Conservation (phyloP, 2,329 filamentous ascomycete genomes). For the Drechslerella stenobrocha region DNA sequence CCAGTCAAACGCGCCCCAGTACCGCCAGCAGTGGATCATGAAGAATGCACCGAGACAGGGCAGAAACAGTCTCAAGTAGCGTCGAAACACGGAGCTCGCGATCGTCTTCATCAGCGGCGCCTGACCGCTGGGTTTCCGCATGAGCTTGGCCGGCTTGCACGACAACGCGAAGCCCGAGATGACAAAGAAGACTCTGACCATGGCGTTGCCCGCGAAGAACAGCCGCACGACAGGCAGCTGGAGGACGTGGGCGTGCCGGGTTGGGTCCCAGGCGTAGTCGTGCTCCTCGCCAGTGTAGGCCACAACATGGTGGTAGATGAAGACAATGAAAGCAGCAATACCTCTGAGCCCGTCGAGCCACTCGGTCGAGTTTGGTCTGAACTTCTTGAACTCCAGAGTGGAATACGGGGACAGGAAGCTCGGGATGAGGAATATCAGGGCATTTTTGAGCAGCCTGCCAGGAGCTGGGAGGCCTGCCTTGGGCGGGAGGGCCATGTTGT, state of each 20-base stretch:
- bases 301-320: constrained; percentile 50
- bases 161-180: constrained; percentile 50
- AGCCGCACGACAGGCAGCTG: constrained; percentile 34
- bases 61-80: constrained; percentile 59
- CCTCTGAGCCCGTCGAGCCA: constrained; percentile 40
- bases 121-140: constrained; percentile 18
- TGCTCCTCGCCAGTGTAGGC: constrained; percentile 36
- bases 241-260: constrained; percentile 49
- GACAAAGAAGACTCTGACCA: constrained; percentile 52
- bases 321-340: constrained; percentile 46
- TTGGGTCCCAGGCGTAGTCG: constrained; percentile 54
- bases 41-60: constrained; percentile 59
- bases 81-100: constrained; percentile 59
- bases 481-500: not conserved
- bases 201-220: constrained; percentile 49
- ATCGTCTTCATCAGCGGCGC: constrained; percentile 54
- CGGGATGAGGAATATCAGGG: constrained; percentile 23
- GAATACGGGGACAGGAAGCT: constrained; percentile 38
- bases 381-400: constrained; percentile 49
- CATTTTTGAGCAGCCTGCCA: constrained; percentile 11
- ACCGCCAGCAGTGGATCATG: constrained; percentile 53
- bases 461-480: not conserved
- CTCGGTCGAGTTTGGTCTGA: constrained; percentile 29
- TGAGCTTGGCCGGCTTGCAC: constrained; percentile 32
- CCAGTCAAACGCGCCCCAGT: constrained; percentile 37